phyloP scores from a whole-genome alignment of 805 yeast species.

The Isabelozyma rhagii region DNA sequence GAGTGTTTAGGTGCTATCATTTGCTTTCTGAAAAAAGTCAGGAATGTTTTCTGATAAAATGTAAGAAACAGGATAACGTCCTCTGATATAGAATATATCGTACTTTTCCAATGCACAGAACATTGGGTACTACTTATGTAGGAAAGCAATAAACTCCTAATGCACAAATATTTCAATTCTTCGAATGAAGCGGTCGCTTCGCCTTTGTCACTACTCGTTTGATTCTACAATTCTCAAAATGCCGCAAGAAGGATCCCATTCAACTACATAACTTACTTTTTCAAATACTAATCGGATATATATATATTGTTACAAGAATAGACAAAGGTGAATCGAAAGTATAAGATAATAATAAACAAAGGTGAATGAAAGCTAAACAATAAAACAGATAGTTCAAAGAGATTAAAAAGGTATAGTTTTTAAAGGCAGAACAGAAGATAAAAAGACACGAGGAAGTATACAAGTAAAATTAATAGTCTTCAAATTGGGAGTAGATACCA shows the following conservation, averaged over 20 bases:
- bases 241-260: too few species aligned
- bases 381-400: not conserved
- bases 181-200: too few species aligned
- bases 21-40: not conserved
- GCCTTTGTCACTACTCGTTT: too few species aligned
- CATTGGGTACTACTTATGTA: too few species aligned
- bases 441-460: not conserved
- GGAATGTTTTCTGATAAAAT: not conserved
- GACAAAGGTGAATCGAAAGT: not conserved
- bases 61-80: not conserved
- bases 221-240: too few species aligned
- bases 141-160: too few species aligned
- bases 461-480: slow-evolving; percentile 27
- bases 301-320: not conserved
- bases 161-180: too few species aligned
- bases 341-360: not conserved
- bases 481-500: slow-evolving; percentile 52
- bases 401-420: not conserved
- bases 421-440: slow-evolving; percentile 4
- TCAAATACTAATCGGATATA: too few species aligned
- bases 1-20: not conserved
- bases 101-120: too few species aligned
- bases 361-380: not conserved
- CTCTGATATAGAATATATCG: not conserved
- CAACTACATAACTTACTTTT: too few species aligned